Evolutionary conservation across 768 basidiomycete genomes (phyloP).

Genomic region (Rhizopogon vulgaris): DNA sequence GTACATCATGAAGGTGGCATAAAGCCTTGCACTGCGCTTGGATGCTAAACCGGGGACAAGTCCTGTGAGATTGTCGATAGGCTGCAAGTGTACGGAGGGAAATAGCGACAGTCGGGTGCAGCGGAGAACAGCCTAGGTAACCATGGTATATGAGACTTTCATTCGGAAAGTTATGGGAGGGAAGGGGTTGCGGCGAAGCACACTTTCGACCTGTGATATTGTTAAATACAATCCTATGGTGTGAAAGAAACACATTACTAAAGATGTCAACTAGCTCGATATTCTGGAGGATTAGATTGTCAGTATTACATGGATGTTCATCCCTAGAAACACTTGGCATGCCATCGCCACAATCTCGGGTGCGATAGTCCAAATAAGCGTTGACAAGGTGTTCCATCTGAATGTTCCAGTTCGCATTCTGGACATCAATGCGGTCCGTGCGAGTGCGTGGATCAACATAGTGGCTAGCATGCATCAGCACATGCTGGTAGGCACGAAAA

Average conservation of each 20-base stretch:
- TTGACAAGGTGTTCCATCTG: not conserved
- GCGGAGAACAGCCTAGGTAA: slow-evolving; percentile 5
- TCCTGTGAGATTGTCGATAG: slow-evolving; percentile 2
- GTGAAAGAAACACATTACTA: not conserved
- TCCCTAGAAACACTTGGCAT: not conserved
- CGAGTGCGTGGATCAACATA: not conserved
- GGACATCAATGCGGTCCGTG: not conserved
- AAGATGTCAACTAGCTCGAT: not conserved
- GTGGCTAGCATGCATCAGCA: not conserved
- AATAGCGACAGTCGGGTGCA: slow-evolving; percentile 8
- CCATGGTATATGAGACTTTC: slow-evolving; percentile 6
- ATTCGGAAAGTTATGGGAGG: slow-evolving; percentile 4
- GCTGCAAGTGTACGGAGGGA: slow-evolving; percentile 9
- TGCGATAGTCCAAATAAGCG: not conserved
- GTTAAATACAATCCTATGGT: no score
- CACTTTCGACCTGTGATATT: no score
- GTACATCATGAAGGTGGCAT: slow-evolving; percentile 5
- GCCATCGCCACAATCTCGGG: not conserved
- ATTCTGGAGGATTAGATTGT: not conserved
- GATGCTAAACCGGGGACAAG: slow-evolving; percentile 5
- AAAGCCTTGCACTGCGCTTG: slow-evolving; percentile 3
- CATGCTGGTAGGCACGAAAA: not conserved
- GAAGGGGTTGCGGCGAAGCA: no score
- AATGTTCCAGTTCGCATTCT: not conserved
- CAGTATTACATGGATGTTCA: not conserved